Evolutionary conservation across 768 basidiomycete genomes (phyloP).

Genomic region (Amanita pallidorosea): DNA sequence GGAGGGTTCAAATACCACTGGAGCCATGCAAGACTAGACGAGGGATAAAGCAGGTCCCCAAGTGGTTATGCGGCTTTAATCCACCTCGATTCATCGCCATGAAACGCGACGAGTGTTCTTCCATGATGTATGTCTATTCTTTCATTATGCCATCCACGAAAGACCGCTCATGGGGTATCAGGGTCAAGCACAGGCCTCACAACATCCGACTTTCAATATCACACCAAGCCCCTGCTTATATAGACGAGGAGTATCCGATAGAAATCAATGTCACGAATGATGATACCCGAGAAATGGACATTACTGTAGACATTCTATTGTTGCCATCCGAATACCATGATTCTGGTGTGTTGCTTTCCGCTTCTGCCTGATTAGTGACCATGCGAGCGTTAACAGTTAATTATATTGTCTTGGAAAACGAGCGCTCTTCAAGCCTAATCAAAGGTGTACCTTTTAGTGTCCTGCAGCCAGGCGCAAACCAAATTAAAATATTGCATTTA

Average conservation of each 20-base stretch:
- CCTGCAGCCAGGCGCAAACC: constrained; percentile 45
- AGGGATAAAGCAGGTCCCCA: constrained; percentile 19
- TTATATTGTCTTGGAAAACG: constrained; percentile 47
- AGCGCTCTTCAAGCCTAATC: constrained; percentile 61
- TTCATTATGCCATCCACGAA: constrained; percentile 1
- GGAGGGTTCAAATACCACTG: constrained; percentile 58
- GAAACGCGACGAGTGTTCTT: constrained; percentile 32
- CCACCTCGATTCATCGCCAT: constrained; percentile 46
- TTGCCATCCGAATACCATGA: constrained; percentile 74
- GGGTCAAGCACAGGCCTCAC: constrained; percentile 57
- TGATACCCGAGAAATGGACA: constrained; percentile 60
- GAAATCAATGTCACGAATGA: constrained; percentile 56
- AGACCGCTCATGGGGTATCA: constrained; percentile 15
- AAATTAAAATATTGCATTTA: constrained; percentile 54
- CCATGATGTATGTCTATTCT: constrained; percentile 32
- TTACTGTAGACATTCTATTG: constrained; percentile 64
- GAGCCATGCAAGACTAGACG: constrained; percentile 28
- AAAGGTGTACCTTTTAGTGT: constrained; percentile 62
- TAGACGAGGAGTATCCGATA: constrained; percentile 78
- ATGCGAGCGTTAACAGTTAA: constrained; percentile 32
- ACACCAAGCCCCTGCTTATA: constrained; percentile 60
- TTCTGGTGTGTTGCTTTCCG: constrained; percentile 37
- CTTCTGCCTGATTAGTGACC: background rate
- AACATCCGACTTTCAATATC: constrained; percentile 40
- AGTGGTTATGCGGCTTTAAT: constrained; percentile 50